These are phyloP conservation scores for Aspergillus sparsus DNA, from an alignment of 495 filamentous ascomycete genomes.

Conservation along the genomic window DNA sequence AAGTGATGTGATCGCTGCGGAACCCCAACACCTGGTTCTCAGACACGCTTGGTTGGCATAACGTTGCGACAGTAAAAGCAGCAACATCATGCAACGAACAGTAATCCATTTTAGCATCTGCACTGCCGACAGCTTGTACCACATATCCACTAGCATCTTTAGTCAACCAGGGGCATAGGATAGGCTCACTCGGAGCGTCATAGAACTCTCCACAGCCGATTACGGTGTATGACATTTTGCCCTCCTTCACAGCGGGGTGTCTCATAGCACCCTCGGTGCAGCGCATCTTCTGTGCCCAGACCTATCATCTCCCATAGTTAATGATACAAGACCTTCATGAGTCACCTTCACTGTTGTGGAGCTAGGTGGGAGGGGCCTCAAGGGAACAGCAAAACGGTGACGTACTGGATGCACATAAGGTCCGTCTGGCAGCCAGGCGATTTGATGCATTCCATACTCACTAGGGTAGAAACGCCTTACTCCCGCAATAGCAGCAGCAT, in stretches of 20 bases:
- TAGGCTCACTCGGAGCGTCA: constrained; percentile 14
- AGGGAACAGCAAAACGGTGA: background rate
- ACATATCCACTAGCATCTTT: constrained; percentile 7
- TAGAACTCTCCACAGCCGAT: constrained; percentile 27
- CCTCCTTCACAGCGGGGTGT: constrained; percentile 13
- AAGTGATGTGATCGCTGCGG: constrained; percentile 18
- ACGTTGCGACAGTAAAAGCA: constrained; percentile 9
- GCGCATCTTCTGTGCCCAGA: constrained; percentile 7
- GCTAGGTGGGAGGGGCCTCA: too few relatives aligned
- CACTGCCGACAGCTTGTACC: constrained; percentile 13
- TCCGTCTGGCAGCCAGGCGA: background rate
- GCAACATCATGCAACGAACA: constrained; percentile 17
- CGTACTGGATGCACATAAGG: constrained; percentile 18
- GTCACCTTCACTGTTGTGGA: background rate
- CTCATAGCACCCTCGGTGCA: constrained; percentile 10
- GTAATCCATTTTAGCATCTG: constrained; percentile 17
- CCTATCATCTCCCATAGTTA: background rate
- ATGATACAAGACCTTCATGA: background rate
- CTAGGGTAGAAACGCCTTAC: constrained; percentile 17
- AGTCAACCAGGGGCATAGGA: constrained; percentile 18
- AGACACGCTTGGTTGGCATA: constrained; percentile 8
- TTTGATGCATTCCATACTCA: constrained; percentile 15
- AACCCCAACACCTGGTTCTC: constrained; percentile 21
- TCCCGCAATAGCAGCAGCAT: constrained; percentile 15
- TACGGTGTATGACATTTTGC: constrained; percentile 21